A percentile compares a stretch with the other conserved stretches of the same genome.
Evolutionary conservation across 768 basidiomycete genomes (phyloP).

Genomic region (Boletus sp.): DNA sequence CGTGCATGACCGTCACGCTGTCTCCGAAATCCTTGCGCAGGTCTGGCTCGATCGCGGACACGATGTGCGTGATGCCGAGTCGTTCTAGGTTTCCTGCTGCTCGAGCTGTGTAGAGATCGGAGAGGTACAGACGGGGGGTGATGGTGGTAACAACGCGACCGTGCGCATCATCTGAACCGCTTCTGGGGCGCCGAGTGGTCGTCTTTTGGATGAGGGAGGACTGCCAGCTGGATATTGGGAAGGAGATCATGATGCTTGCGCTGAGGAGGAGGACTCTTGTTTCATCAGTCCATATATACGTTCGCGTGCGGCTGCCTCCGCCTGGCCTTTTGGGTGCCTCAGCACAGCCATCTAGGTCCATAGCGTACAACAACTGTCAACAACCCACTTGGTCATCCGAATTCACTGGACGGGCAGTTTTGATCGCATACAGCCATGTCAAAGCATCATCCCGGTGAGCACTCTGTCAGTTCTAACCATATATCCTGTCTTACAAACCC

Average conservation of each 20-base stretch:
- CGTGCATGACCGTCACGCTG: constrained; percentile 46
- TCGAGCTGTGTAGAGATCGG: constrained; percentile 56
- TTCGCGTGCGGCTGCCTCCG: background rate
- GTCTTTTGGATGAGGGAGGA: constrained; percentile 23
- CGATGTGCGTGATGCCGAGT: constrained; percentile 70
- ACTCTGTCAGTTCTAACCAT: background rate
- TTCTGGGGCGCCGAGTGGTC: constrained; percentile 12
- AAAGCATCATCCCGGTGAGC: constrained; percentile 82
- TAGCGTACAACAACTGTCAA: constrained; percentile 11
- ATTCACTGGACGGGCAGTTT: background rate
- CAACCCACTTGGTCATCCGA: constrained; percentile 5
- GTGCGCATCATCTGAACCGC: background rate
- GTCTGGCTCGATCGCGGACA: constrained; percentile 57
- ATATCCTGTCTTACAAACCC: background rate
- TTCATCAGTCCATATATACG: constrained; percentile 10
- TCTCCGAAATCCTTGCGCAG: constrained; percentile 21
- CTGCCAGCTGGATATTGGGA: constrained; percentile 31
- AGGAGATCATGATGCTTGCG: constrained; percentile 29
- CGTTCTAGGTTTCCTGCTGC: constrained; percentile 43
- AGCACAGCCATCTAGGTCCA: constrained; percentile 13
- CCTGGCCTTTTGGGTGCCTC: background rate
- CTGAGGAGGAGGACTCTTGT: background rate
- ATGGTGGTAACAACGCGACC: constrained; percentile 33
- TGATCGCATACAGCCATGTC: constrained; percentile 53
- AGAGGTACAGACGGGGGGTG: constrained; percentile 56